These are phyloP conservation scores for Pseudonitzschia multistriata DNA, from an alignment of 108 stramenopile genomes.

Conservation along the genomic window DNA sequence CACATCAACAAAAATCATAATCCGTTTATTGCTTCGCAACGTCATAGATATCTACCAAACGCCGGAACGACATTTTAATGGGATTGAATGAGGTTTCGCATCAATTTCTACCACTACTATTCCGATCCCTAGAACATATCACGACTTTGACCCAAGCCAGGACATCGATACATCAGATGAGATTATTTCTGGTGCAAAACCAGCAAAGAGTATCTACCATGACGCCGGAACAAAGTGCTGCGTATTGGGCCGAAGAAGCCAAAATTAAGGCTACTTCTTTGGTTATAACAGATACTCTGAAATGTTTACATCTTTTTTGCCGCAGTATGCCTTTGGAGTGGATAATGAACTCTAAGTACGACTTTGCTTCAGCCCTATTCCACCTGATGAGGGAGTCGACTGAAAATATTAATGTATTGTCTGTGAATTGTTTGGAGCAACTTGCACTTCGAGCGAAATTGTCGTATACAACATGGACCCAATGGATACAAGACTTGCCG, in stretches of 20 bases:
- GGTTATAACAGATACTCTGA: conserved; percentile 64
- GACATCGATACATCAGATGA: conserved; percentile 60
- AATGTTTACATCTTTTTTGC: conserved; percentile 73
- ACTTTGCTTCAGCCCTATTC: conserved; percentile 70
- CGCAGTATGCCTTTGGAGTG: conserved; percentile 83
- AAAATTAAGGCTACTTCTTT: conserved; percentile 34
- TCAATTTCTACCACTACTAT: conserved; percentile 67
- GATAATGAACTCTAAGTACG: conserved; percentile 53
- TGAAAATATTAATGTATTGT: conserved; percentile 56
- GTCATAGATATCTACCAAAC: conserved; percentile 66
- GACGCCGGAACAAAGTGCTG: conserved; percentile 60
- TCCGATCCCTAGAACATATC: conserved; percentile 69
- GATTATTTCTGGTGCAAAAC: conserved; percentile 54
- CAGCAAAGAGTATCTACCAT: conserved; percentile 61
- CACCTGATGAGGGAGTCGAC: conserved; percentile 74
- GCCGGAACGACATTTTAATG: conserved; percentile 84
- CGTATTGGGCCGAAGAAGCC: conserved; percentile 56
- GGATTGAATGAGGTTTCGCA: conserved; percentile 81
- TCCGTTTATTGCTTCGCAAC: background rate
- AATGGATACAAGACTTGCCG: conserved; percentile 66
- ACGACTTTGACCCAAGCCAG: conserved; percentile 49
- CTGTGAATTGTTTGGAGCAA: conserved; percentile 72
- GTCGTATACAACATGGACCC: conserved; percentile 62
- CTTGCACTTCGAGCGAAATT: conserved; percentile 69
- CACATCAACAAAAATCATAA: background rate